phyloP scores from a whole-genome alignment of 2,329 filamentous ascomycete genomes.

The Cladobotryum mycophilum region DNA sequence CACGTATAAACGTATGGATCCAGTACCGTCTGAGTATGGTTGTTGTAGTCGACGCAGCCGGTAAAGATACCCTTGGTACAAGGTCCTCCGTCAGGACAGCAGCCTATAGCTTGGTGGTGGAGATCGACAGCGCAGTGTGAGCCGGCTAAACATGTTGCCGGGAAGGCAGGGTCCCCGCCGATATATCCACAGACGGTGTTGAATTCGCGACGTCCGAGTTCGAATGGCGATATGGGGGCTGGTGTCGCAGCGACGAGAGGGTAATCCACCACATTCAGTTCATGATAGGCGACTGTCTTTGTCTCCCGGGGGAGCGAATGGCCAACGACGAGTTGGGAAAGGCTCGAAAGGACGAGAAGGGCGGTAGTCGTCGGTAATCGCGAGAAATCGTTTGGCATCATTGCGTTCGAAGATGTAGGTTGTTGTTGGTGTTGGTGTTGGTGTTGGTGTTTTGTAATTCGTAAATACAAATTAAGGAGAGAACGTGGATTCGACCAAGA shows the following conservation, averaged over 20 bases:
- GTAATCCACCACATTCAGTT: slow-evolving; percentile 35
- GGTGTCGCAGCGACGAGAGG: slow-evolving; percentile 32
- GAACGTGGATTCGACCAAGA: not conserved
- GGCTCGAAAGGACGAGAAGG: slow-evolving; percentile 8
- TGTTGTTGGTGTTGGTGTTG: not conserved
- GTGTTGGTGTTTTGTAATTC: not conserved
- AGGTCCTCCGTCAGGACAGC: slow-evolving; percentile 45
- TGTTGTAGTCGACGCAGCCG: slow-evolving; percentile 48
- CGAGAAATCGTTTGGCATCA: slow-evolving; percentile 5
- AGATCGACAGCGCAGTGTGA: slow-evolving; percentile 53
- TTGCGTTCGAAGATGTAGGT: not conserved
- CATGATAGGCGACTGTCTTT: slow-evolving; percentile 28
- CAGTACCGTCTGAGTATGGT: slow-evolving; percentile 41
- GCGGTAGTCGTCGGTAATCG: slow-evolving; percentile 4
- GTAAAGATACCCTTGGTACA: slow-evolving; percentile 54
- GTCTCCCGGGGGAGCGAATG: slow-evolving; percentile 38
- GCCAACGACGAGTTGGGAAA: slow-evolving; percentile 27
- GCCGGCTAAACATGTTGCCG: slow-evolving; percentile 51
- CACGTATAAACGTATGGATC: slow-evolving; percentile 55
- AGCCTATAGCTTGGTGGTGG: slow-evolving; percentile 44
- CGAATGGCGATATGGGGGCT: slow-evolving; percentile 28
- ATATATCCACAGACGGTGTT: slow-evolving; percentile 56
- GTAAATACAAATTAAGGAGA: not conserved
- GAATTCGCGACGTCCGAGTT: slow-evolving; percentile 35
- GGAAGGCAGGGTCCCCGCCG: slow-evolving; percentile 43